A percentile compares a stretch with the other conserved stretches of the same genome.
Evolutionary conservation across 441 rosid genomes (phyloP).

Genomic region (Pelargonium citronellum): DNA sequence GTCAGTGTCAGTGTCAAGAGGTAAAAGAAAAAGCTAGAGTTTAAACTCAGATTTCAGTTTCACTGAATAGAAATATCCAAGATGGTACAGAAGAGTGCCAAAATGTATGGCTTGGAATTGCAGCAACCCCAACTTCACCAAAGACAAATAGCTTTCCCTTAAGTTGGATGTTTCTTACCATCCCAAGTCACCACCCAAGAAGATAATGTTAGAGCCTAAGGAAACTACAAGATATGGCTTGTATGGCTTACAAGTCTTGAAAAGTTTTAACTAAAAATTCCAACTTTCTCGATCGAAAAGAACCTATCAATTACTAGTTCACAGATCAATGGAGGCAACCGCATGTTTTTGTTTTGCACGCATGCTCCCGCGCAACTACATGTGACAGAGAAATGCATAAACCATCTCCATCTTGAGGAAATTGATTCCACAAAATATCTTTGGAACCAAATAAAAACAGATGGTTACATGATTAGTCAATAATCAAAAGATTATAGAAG

Average conservation of each 20-base stretch:
- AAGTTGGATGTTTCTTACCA: constrained; percentile 11
- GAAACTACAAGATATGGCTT: constrained; percentile 6
- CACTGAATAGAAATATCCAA: too few relatives aligned
- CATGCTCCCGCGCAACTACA: background rate
- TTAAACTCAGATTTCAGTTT: background rate
- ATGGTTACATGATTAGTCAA: background rate
- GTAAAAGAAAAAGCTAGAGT: background rate
- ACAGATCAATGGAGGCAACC: background rate
- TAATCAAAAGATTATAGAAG: background rate
- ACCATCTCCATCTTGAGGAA: constrained; percentile 28
- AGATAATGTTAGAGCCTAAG: constrained; percentile 11
- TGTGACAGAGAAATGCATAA: constrained; percentile 24
- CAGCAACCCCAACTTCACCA: background rate
- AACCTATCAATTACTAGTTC: background rate
- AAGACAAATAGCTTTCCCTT: background rate
- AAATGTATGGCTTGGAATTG: constrained; percentile 6
- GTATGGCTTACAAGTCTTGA: background rate
- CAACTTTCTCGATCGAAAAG: background rate
- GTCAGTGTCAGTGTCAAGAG: constrained; percentile 6
- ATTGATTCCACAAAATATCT: constrained; percentile 15
- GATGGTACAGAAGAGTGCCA: background rate
- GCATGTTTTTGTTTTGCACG: background rate
- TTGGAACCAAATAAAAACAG: background rate
- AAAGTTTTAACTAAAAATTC: background rate
- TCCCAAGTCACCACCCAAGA: constrained; percentile 10